Conservation (phyloP, 2,329 filamentous ascomycete genomes). For the Trichoderma sp. region DNA sequence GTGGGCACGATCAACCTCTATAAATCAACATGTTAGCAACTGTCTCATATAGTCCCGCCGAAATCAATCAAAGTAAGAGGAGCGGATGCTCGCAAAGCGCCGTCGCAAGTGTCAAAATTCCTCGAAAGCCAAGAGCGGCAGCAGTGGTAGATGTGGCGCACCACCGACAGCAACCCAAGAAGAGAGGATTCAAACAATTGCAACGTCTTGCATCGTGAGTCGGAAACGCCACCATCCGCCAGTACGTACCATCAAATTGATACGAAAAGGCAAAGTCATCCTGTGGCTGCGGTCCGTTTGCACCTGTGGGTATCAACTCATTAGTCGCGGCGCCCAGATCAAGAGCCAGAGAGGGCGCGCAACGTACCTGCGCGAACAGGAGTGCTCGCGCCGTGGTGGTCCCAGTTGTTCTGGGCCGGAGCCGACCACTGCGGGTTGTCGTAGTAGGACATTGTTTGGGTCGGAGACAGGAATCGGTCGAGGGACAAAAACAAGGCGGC, state of each 20-base stretch:
- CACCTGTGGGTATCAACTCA: conserved; percentile 49
- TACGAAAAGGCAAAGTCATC: conserved; percentile 81
- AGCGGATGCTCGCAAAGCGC: background rate
- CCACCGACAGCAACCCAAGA: too few relatives aligned
- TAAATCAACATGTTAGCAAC: conserved; percentile 15
- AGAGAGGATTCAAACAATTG: background rate
- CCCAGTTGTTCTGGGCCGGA: conserved; percentile 42
- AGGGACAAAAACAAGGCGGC: background rate
- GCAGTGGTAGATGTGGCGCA: background rate
- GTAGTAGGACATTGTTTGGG: conserved; percentile 43
- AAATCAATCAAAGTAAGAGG: background rate
- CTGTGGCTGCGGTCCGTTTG: conserved; percentile 69
- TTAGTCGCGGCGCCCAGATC: conserved; percentile 14
- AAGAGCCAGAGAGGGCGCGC: conserved; percentile 3
- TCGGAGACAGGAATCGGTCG: conserved; percentile 8
- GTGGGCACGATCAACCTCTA: conserved; percentile 93
- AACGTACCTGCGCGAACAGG: conserved; percentile 40
- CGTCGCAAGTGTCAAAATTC: background rate
- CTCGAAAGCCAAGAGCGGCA: background rate
- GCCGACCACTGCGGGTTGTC: conserved; percentile 43
- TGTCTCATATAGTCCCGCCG: background rate
- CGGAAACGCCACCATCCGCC: background rate
- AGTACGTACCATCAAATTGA: conserved; percentile 80
- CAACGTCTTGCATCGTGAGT: background rate
- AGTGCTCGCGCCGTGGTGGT: conserved; percentile 42